Percentiles rank a stretch among this genome's conserved stretches.
phyloP scores from a whole-genome alignment of 306 rosid genomes.

The Trifolium repens region DNA sequence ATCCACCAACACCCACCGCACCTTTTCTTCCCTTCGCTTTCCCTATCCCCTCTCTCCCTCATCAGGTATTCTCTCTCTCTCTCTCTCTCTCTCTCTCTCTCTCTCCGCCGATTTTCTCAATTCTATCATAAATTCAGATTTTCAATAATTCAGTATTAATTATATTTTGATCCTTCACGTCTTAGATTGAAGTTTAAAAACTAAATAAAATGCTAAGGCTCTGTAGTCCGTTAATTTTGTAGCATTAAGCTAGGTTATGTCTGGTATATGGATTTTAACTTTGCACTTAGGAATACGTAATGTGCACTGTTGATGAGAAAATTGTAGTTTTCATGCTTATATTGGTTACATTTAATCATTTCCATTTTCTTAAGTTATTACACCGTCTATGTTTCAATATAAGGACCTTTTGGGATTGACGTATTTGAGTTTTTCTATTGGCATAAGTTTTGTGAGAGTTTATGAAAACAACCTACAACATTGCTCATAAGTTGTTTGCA shows the following conservation, averaged over 20 bases:
- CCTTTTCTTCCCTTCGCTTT: constrained; percentile 47
- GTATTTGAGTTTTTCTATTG: too few relatives aligned
- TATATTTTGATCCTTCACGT: neutral
- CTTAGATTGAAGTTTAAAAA: neutral
- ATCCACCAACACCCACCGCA: constrained; percentile 37
- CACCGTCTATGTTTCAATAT: too few relatives aligned
- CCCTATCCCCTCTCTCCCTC: constrained; percentile 31
- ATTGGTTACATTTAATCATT: too few relatives aligned
- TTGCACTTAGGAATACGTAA: neutral
- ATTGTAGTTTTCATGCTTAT: too few relatives aligned
- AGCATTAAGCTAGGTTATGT: constrained; percentile 3
- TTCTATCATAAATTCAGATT: neutral
- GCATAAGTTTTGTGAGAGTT: too few relatives aligned
- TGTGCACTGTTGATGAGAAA: neutral
- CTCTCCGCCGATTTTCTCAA: neutral
- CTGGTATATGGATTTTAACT: neutral
- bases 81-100: constrained; percentile 30
- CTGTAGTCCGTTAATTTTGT: constrained; percentile 8
- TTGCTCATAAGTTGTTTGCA: too few relatives aligned
- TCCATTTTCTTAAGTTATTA: too few relatives aligned
- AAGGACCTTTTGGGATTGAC: too few relatives aligned
- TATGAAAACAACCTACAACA: too few relatives aligned
- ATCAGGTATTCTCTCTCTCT: constrained; percentile 45
- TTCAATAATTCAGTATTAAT: neutral
- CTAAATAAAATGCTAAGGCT: neutral